Evolutionary conservation across 2,329 filamentous ascomycete species (phyloP).

Genomic region (Pestalotiopsis sp.): DNA sequence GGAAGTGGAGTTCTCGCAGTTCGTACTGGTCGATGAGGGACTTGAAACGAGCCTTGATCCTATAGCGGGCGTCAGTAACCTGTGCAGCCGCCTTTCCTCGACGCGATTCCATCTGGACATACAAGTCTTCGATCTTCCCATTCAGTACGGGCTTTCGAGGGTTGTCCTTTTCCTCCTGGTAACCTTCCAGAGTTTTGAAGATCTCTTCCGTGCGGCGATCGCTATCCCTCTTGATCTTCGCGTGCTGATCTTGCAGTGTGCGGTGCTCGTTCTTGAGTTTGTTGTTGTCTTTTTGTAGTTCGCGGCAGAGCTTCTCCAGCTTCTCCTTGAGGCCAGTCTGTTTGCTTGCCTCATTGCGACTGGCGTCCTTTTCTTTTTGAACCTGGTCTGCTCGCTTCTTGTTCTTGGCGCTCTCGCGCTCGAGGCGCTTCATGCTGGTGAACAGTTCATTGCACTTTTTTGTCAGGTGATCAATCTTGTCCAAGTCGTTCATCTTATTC

Average conservation of each 20-base stretch:
- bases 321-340: constrained; percentile 93
- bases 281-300: constrained; percentile 96
- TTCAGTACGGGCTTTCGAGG: constrained; percentile 81
- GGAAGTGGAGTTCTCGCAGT: constrained; percentile 90
- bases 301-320: constrained; percentile 91
- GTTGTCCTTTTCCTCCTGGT: constrained; percentile 84
- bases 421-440: constrained; percentile 92
- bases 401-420: constrained; percentile 92
- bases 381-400: constrained; percentile 93
- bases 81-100: background rate
- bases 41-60: constrained; percentile 86
- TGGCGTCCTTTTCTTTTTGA: constrained; percentile 95
- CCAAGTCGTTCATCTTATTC: constrained; percentile 88
- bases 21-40: constrained; percentile 97
- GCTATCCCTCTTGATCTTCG: constrained; percentile 78
- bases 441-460: constrained; percentile 91
- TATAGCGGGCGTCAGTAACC: constrained; percentile 48
- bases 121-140: constrained; percentile 89
- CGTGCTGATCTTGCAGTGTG: constrained; percentile 83
- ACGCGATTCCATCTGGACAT: constrained; percentile 37
- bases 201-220: constrained; percentile 84
- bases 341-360: constrained; percentile 85
- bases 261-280: constrained; percentile 98
- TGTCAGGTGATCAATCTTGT: constrained; percentile 87
- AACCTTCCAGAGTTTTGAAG: constrained; percentile 82